Base-by-base conservation (phyloP, 495 filamentous ascomycete genomes). In the Annulohypoxylon stygium region DNA sequence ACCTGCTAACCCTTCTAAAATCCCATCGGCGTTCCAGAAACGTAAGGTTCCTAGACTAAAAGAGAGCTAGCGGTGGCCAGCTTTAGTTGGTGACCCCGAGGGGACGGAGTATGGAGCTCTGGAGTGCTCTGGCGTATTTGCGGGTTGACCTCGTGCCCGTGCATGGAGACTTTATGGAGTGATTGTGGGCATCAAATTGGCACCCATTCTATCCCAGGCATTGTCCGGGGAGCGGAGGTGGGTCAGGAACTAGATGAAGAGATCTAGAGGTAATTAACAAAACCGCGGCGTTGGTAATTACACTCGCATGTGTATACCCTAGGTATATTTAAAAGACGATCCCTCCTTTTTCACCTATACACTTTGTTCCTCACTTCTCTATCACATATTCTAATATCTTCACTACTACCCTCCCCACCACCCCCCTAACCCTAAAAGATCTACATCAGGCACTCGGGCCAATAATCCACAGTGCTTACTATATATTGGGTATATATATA, bases 61-160 rank as follows among this genome's bases (percentile, higher is more conserved):
- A 41, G 11, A 12, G 36, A 60, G 50, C 67, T 66, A 64, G 53
- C 10, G 30, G 51, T 30, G 25, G 41, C 71, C 25, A 41, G 41
- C 20, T 63, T 26, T 50, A 57, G 66, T 23, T 59, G 36, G 20
- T 48, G 55, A 70, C 67, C 72, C 67, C 72, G 63, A 70, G 67
- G 72, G 67, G 67, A 70, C 63, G 50, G 61, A 16, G 20, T 41
- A 36, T 16, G 66, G 50, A 53, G 67, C 33, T 33, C 71, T 74
- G 67, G 71, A 70, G 71, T 74, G 71, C 55, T 74, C 71, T 74
- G 50, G 36, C 57, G 51, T 67, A 64, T 70, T 34, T 75, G 72
- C 62, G 72, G 67, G 72, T 67, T 67, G 58, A 2, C 67, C 71
- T 67, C 71, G 71, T 74, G 71, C 48, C 12, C 61, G 12, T 11